Percentiles rank a stretch among this genome's conserved stretches.
phyloP scores from a whole-genome alignment of 139 green algal genomes.

The Closterium sp. region DNA sequence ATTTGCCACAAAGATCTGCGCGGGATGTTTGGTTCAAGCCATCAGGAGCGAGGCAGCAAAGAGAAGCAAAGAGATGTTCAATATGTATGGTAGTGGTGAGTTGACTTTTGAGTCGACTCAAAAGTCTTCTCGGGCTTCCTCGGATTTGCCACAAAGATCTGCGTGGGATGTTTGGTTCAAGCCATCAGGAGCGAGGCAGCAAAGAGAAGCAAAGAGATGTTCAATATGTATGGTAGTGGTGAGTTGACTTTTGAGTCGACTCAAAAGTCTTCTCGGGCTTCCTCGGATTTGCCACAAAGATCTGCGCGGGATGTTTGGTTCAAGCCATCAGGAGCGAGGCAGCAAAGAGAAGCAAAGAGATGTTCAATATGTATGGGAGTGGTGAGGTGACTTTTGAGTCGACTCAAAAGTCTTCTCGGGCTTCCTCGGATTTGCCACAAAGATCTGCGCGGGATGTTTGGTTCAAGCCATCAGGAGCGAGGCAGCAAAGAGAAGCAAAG shows the following conservation, averaged over 20 bases:
- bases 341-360: not conserved
- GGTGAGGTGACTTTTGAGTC: too few relatives aligned
- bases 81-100: too few relatives aligned
- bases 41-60: not conserved
- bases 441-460: slow-evolving; percentile 48
- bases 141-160: slow-evolving; percentile 90
- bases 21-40: not conserved
- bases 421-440: slow-evolving; percentile 96
- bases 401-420: slow-evolving; percentile 54
- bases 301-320: not conserved
- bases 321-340: not conserved
- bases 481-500: not conserved
- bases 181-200: not conserved
- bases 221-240: too few relatives aligned
- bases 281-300: slow-evolving; percentile 93
- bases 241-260: too few relatives aligned
- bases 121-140: slow-evolving; percentile 76
- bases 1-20: slow-evolving; percentile 86
- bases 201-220: too few relatives aligned
- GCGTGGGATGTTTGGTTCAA: not conserved
- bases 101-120: too few relatives aligned
- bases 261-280: slow-evolving; percentile 70
- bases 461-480: not conserved
- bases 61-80: too few relatives aligned
- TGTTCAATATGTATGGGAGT: too few relatives aligned